Evolutionary conservation across 106 monocot species (phyloP).

Genomic region (Triglochin maritima): DNA sequence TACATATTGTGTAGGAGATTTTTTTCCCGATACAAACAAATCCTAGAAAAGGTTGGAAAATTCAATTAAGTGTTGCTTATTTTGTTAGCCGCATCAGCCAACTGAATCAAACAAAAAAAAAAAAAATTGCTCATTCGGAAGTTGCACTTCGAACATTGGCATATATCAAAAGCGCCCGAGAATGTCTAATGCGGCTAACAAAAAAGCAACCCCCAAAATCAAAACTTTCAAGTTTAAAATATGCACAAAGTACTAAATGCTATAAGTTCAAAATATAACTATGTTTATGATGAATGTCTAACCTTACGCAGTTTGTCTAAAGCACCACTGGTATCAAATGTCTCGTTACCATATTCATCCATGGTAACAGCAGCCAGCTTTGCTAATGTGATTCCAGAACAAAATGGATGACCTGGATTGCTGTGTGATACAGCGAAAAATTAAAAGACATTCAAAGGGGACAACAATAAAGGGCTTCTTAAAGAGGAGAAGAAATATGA

Average conservation of each 20-base stretch:
- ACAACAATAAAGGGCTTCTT: not conserved
- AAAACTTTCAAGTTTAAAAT: not conserved
- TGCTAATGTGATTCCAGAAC: slow-evolving; percentile 79
- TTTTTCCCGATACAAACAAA: not conserved
- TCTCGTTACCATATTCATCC: slow-evolving; percentile 92
- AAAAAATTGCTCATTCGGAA: no score
- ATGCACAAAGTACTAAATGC: not conserved
- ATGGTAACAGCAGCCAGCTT: slow-evolving; percentile 95
- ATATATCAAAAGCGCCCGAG: no score
- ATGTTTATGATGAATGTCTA: not conserved
- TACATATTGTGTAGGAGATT: no score
- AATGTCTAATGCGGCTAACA: no score
- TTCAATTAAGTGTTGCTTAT: no score
- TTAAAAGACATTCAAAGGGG: not conserved
- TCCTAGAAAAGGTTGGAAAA: not conserved
- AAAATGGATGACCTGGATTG: slow-evolving; percentile 92
- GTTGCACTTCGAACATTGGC: no score
- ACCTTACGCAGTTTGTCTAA: slow-evolving; percentile 93
- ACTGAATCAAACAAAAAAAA: no score
- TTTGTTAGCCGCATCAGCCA: no score
- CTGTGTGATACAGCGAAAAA: slow-evolving; percentile 26
- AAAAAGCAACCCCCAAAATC: no score
- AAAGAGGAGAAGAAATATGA: not conserved
- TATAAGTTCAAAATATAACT: not conserved
- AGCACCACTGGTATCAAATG: slow-evolving; percentile 96